phyloP scores from a whole-genome alignment of 331 rosid species.

The Quercus tomentella region DNA sequence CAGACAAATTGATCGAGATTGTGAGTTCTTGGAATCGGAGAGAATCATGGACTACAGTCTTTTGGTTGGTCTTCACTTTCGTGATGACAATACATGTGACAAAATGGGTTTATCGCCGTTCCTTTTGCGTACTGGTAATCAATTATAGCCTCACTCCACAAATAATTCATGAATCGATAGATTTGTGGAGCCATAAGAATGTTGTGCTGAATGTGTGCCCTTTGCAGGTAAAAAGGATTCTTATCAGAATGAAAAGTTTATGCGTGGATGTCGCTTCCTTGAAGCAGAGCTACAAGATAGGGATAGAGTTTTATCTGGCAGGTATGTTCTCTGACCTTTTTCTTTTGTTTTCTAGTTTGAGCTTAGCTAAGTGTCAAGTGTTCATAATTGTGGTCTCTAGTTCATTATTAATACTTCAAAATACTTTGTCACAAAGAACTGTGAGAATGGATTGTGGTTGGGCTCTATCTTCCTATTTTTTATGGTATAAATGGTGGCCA shows the following conservation, averaged over 20 bases:
- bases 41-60: conserved; percentile 98
- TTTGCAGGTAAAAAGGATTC: conserved; percentile 75
- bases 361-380: background rate
- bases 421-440: background rate
- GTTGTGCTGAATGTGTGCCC: conserved; percentile 4
- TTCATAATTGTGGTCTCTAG: background rate
- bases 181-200: conserved; percentile 2
- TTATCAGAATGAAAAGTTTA: conserved; percentile 75
- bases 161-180: background rate
- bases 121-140: conserved; percentile 80
- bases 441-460: background rate
- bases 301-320: conserved; percentile 88
- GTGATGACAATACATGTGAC: conserved; percentile 70
- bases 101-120: conserved; percentile 94
- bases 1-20: conserved; percentile 89
- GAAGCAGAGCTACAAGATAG: conserved; percentile 94
- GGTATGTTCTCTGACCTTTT: conserved; percentile 40
- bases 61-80: conserved; percentile 92
- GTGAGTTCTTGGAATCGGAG: conserved; percentile 89
- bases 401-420: background rate
- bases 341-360: background rate
- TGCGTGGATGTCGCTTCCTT: conserved; percentile 90
- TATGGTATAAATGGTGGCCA: conserved; percentile 19
- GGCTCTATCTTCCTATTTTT: conserved; percentile 3
- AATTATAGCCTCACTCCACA: background rate